These are phyloP conservation scores for Colletotrichum higginsianum DNA, from an alignment of 2,329 filamentous ascomycete species.

Conservation along the genomic window DNA sequence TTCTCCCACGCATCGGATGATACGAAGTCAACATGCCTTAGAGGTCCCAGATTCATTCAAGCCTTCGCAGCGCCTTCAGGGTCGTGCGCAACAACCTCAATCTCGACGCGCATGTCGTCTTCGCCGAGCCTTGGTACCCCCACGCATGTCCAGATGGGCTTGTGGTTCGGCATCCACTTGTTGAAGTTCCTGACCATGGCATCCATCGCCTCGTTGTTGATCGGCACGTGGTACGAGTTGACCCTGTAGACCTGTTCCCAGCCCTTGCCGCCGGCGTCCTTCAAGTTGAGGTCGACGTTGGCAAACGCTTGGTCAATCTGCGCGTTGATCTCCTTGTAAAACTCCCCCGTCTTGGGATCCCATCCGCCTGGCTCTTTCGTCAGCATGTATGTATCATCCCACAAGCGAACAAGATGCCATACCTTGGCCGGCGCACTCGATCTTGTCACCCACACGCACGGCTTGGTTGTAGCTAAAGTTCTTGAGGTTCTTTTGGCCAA, in stretches of 20 bases:
- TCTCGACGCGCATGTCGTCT: constrained; percentile 70
- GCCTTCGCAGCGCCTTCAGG: constrained; percentile 51
- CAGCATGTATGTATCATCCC: neutral
- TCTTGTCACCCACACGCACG: constrained; percentile 62
- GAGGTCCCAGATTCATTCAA: neutral
- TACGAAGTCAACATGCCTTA: too few species aligned
- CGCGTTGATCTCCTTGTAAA: constrained; percentile 55
- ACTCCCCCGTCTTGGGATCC: constrained; percentile 47
- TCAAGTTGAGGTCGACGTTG: constrained; percentile 68
- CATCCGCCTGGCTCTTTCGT: constrained; percentile 49
- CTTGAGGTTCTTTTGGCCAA: constrained; percentile 50
- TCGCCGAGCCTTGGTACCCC: constrained; percentile 64
- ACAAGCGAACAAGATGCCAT: neutral
- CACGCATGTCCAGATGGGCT: constrained; percentile 68
- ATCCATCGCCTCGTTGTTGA: constrained; percentile 56
- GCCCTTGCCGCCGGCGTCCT: constrained; percentile 67
- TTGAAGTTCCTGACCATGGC: constrained; percentile 63
- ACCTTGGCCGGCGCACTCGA: constrained; percentile 65
- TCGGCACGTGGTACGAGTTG: constrained; percentile 60
- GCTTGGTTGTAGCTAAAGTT: constrained; percentile 61
- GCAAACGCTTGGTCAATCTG: constrained; percentile 68
- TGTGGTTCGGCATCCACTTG: constrained; percentile 66
- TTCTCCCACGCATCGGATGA: too few species aligned
- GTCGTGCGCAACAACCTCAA: constrained; percentile 68
- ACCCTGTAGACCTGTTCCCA: constrained; percentile 69